A percentile compares a stretch with the other conserved stretches of the same genome.
Evolutionary conservation across 2,329 filamentous ascomycete species (phyloP).

Genomic region (Exophiala calicioides): DNA sequence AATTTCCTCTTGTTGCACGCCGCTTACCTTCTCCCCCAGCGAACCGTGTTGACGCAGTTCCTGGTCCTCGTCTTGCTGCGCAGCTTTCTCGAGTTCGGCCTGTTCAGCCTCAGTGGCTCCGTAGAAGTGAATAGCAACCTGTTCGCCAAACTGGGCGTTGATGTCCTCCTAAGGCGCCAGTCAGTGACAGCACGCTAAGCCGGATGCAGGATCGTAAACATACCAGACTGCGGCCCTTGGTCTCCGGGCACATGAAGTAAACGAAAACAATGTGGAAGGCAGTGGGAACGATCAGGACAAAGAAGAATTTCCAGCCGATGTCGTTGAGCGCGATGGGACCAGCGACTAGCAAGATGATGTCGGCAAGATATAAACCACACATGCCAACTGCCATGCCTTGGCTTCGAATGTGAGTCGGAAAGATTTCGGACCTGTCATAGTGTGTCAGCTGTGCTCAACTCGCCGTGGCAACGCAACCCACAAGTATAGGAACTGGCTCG

Average conservation of each 20-base stretch:
- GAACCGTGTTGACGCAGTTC: slow-evolving; percentile 3
- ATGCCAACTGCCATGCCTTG: slow-evolving; percentile 29
- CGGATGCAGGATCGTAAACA: too few relatives aligned
- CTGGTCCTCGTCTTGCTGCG: slow-evolving; percentile 15
- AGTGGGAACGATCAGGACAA: slow-evolving; percentile 40
- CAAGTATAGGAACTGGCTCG: slow-evolving; percentile 51
- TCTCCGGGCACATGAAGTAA: slow-evolving; percentile 42
- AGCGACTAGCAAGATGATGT: slow-evolving; percentile 39
- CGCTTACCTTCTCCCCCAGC: slow-evolving; percentile 7
- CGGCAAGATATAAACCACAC: slow-evolving; percentile 37
- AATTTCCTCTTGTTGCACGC: slow-evolving; percentile 10
- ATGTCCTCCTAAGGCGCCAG: slow-evolving; percentile 37
- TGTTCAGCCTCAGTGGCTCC: slow-evolving; percentile 34
- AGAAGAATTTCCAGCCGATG: slow-evolving; percentile 42
- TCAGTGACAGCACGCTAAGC: too few relatives aligned
- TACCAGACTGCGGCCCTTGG: slow-evolving; percentile 36
- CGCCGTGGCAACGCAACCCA: too few relatives aligned
- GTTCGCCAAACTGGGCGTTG: slow-evolving; percentile 39
- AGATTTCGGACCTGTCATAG: slow-evolving; percentile 30
- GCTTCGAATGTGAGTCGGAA: slow-evolving; percentile 26
- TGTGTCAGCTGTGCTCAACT: too few relatives aligned
- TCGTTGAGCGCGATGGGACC: slow-evolving; percentile 37
- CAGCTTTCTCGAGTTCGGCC: slow-evolving; percentile 29
- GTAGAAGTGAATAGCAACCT: slow-evolving; percentile 34
- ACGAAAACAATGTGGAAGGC: slow-evolving; percentile 37